phyloP scores from a whole-genome alignment of 2,329 filamentous ascomycete genomes.

The Colletotrichum spinosum region DNA sequence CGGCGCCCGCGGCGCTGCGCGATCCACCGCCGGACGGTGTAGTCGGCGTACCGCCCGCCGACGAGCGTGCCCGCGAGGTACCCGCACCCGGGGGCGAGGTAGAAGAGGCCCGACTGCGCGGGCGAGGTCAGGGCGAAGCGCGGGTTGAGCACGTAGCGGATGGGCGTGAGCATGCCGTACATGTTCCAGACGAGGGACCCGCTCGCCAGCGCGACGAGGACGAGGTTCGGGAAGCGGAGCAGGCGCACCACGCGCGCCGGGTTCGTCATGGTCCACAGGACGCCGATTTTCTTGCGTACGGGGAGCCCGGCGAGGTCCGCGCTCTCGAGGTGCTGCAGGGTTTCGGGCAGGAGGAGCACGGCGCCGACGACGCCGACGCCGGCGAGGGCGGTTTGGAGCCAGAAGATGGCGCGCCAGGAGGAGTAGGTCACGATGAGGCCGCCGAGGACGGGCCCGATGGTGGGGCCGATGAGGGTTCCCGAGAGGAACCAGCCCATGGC shows the following conservation, averaged over 20 bases:
- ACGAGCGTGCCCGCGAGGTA: conserved; percentile 75
- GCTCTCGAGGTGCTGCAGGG: conserved; percentile 71
- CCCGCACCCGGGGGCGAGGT: conserved; percentile 75
- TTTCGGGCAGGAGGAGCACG: conserved; percentile 74
- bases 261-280: conserved; percentile 64
- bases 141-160: conserved; percentile 78
- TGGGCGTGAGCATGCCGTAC: conserved; percentile 75
- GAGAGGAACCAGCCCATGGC: conserved; percentile 75
- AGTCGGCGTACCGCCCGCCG: conserved; percentile 75
- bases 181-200: conserved; percentile 77
- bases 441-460: conserved; percentile 72
- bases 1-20: too few species aligned
- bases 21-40: conserved; percentile 59
- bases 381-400: conserved; percentile 74
- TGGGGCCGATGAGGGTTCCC: conserved; percentile 75
- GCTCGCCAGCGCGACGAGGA: conserved; percentile 68
- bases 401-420: conserved; percentile 77
- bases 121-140: conserved; percentile 74
- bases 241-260: conserved; percentile 73
- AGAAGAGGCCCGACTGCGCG: conserved; percentile 75
- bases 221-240: conserved; percentile 74
- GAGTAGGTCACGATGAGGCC: conserved; percentile 77
- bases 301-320: conserved; percentile 69
- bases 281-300: conserved; percentile 53
- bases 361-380: conserved; percentile 66